These are phyloP conservation scores for Nitzschia sp. DNA, from an alignment of 108 stramenopile genomes.

Conservation along the genomic window DNA sequence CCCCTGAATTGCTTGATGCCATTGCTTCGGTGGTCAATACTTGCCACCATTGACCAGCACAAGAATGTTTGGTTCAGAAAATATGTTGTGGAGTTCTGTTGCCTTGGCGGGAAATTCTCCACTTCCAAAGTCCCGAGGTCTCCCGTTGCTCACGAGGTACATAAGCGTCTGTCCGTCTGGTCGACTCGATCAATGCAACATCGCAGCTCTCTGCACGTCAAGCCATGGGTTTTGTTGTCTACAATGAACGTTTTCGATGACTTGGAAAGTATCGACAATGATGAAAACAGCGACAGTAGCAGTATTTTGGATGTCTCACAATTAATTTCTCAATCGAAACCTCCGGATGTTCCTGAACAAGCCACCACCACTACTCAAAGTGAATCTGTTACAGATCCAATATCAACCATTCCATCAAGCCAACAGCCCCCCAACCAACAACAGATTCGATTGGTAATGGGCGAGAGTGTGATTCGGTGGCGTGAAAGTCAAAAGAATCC, in stretches of 20 bases:
- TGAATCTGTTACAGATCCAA: too few species aligned
- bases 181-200: too few species aligned
- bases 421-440: neutral
- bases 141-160: neutral
- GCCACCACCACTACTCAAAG: too few species aligned
- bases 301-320: slow-evolving; percentile 9
- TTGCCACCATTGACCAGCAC: neutral
- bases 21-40: neutral
- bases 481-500: neutral
- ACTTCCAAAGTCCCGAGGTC: neutral
- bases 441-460: neutral
- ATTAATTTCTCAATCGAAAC: neutral
- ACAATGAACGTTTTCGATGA: too few species aligned
- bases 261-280: too few species aligned
- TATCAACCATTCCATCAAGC: neutral
- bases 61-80: neutral
- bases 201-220: too few species aligned
- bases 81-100: neutral
- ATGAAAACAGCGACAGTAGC: neutral
- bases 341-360: neutral
- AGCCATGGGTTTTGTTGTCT: too few species aligned
- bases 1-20: slow-evolving; percentile 5
- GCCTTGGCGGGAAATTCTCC: neutral
- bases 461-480: neutral
- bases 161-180: too few species aligned